phyloP scores from a whole-genome alignment of 345 rosid genomes.

The Pugionium dolabratum region DNA sequence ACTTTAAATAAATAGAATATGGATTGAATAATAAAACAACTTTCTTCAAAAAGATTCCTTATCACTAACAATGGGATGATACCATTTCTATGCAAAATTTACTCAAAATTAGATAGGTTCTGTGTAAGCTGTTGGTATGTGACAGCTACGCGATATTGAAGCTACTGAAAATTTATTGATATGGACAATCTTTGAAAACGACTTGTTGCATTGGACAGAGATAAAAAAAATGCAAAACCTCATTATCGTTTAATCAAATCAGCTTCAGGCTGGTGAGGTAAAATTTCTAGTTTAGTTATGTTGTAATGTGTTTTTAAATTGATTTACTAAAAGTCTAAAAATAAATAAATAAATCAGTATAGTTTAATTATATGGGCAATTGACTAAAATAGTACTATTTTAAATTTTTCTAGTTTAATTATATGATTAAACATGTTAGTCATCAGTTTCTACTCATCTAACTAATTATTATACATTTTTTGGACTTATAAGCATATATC shows the following conservation, averaged over 20 bases:
- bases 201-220: slow-evolving; percentile 28
- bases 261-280: too few relatives aligned
- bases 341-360: too few relatives aligned
- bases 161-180: slow-evolving; percentile 43
- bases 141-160: slow-evolving; percentile 45
- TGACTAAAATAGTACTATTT: too few relatives aligned
- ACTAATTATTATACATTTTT: too few relatives aligned
- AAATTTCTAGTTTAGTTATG: too few relatives aligned
- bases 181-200: slow-evolving; percentile 44
- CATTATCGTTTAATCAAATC: not conserved
- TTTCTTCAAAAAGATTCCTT: slow-evolving; percentile 45
- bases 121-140: slow-evolving; percentile 42
- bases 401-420: too few relatives aligned
- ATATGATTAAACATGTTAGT: too few relatives aligned
- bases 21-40: slow-evolving; percentile 37
- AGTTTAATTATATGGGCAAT: too few relatives aligned
- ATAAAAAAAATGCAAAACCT: slow-evolving; percentile 24
- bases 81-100: slow-evolving; percentile 41
- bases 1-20: slow-evolving; percentile 25
- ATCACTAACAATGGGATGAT: slow-evolving; percentile 43
- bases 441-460: too few relatives aligned
- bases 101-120: slow-evolving; percentile 39
- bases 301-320: too few relatives aligned
- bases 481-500: too few relatives aligned
- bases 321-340: too few relatives aligned